Evolutionary conservation across 257 asterid genomes (phyloP).

Genomic region (Perilla frutescens): DNA sequence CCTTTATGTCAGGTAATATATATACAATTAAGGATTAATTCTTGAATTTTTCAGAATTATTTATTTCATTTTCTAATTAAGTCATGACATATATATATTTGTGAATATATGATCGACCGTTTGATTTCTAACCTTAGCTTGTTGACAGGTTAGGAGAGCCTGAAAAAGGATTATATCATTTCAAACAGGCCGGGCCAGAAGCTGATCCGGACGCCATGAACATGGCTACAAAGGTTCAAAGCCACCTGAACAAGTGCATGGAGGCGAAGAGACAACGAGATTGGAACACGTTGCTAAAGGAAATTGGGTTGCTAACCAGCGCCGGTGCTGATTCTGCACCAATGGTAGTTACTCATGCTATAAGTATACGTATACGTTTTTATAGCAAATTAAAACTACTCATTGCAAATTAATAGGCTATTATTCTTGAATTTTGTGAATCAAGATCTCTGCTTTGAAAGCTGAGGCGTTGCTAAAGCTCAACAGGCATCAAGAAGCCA

Average conservation of each 20-base stretch:
- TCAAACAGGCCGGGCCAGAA: conserved; percentile 76
- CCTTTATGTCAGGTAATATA: conserved; percentile 57
- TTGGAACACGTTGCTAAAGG: conserved; percentile 63
- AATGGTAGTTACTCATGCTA: conserved; percentile 44
- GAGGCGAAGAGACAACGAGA: conserved; percentile 72
- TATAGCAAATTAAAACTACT: no score
- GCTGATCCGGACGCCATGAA: conserved; percentile 75
- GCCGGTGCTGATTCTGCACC: conserved; percentile 93
- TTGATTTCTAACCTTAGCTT: background rate
- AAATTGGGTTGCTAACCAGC: conserved; percentile 53
- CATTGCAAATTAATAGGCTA: no score
- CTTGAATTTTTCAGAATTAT: background rate
- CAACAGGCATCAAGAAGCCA: conserved; percentile 76
- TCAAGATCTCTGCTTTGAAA: conserved; percentile 68
- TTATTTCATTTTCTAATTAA: no score
- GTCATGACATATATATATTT: no score
- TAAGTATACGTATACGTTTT: background rate
- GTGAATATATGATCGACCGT: no score
- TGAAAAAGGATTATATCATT: conserved; percentile 71
- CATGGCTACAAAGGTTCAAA: conserved; percentile 55
- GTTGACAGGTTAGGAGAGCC: conserved; percentile 71
- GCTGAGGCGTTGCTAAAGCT: conserved; percentile 79
- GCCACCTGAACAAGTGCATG: conserved; percentile 58
- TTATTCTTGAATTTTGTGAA: background rate
- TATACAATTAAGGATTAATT: background rate